These are phyloP conservation scores for Myxozyma geophila DNA, from an alignment of 805 yeast genomes.

Conservation along the genomic window DNA sequence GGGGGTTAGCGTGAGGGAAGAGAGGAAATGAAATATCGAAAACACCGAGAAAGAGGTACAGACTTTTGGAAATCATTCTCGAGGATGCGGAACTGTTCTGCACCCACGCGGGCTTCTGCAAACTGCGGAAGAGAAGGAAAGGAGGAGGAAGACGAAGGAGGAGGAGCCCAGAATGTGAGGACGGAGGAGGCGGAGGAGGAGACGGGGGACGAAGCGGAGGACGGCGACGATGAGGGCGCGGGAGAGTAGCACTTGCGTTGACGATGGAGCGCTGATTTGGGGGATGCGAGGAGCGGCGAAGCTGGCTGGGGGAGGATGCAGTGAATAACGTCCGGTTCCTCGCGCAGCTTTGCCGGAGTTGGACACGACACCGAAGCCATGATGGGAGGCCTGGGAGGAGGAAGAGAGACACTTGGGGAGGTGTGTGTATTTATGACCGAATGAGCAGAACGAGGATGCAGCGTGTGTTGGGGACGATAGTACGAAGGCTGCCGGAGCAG, in stretches of 20 bases:
- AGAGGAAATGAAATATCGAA: neutral
- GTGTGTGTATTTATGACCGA: neutral
- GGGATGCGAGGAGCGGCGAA: slow-evolving; percentile 10
- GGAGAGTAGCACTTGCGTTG: slow-evolving; percentile 14
- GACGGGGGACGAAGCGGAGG: slow-evolving; percentile 21
- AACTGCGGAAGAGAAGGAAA: neutral
- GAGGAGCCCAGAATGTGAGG: slow-evolving; percentile 13
- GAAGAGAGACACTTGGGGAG: neutral
- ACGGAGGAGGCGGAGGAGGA: slow-evolving; percentile 31
- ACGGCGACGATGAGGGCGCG: slow-evolving; percentile 18
- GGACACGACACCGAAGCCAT: slow-evolving; percentile 21
- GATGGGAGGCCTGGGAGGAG: slow-evolving; percentile 6
- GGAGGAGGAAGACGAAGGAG: slow-evolving; percentile 4
- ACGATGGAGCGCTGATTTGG: slow-evolving; percentile 1
- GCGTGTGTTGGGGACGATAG: neutral
- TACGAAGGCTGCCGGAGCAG: neutral
- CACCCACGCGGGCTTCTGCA: slow-evolving; percentile 13
- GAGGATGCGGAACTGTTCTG: slow-evolving; percentile 39
- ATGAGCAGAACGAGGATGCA: neutral
- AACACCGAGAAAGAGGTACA: neutral
- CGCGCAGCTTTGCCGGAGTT: slow-evolving; percentile 7
- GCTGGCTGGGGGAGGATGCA: slow-evolving; percentile 3
- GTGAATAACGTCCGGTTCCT: slow-evolving; percentile 6
- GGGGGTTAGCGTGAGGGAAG: neutral
- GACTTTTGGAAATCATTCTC: slow-evolving; percentile 42